Evolutionary conservation across 148 eudicot species (phyloP).

Genomic region (Cornus suecica): DNA sequence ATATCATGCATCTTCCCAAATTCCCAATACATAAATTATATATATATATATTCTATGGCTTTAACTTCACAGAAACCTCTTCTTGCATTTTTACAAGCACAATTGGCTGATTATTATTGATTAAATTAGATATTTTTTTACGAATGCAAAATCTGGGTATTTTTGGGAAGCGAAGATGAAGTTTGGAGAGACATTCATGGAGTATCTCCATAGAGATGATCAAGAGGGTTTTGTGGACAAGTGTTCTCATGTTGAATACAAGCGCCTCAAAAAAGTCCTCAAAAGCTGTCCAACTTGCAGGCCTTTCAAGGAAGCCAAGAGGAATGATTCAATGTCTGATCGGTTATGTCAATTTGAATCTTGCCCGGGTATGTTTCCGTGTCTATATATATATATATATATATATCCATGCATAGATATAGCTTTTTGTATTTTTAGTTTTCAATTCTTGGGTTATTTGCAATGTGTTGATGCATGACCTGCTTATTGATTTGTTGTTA

Average conservation of each 20-base stretch:
- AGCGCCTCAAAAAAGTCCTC: conserved; percentile 33
- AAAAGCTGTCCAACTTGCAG: conserved; percentile 30
- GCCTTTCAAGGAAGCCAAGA: background rate
- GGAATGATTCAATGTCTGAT: background rate
- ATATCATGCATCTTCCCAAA: too few relatives aligned
- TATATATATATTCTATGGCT: background rate
- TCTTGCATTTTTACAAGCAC: too few relatives aligned
- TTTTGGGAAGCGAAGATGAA: conserved; percentile 17
- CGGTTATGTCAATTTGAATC: conserved; percentile 16
- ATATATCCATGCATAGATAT: too few relatives aligned
- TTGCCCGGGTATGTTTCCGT: conserved; percentile 22
- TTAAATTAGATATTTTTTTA: background rate
- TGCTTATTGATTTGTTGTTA: too few relatives aligned
- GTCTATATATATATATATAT: too few relatives aligned
- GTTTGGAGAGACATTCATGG: conserved; percentile 33
- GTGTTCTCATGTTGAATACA: conserved; percentile 33
- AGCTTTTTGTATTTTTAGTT: too few relatives aligned
- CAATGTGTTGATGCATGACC: too few relatives aligned
- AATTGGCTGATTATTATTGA: background rate
- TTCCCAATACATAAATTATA: too few relatives aligned
- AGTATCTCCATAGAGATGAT: conserved; percentile 23
- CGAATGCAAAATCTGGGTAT: too few relatives aligned
- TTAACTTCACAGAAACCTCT: background rate
- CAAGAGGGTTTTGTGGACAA: conserved; percentile 23
- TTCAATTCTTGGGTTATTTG: too few relatives aligned